A percentile compares a stretch with the other conserved stretches of the same genome.
These are phyloP conservation scores for Talaromyces atroroseus DNA, from an alignment of 2,329 filamentous ascomycete species.

Conservation along the genomic window DNA sequence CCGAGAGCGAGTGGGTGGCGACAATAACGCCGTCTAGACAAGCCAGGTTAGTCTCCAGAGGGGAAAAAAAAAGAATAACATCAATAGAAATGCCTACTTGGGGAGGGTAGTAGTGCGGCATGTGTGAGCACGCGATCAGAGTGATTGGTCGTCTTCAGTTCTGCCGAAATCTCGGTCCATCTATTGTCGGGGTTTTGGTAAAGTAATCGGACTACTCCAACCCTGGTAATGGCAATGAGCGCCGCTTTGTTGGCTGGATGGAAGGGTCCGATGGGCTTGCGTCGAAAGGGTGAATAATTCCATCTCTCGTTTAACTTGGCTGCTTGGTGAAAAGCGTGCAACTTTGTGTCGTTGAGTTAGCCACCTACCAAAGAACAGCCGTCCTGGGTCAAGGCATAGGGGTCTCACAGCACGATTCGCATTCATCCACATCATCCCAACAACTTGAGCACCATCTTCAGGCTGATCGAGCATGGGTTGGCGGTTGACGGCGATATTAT, in stretches of 20 bases:
- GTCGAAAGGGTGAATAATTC: slow-evolving; percentile 62
- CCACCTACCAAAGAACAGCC: background rate
- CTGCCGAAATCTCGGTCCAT: slow-evolving; percentile 66
- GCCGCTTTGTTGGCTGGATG: slow-evolving; percentile 65
- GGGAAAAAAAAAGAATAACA: background rate
- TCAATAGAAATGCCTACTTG: slow-evolving; percentile 46
- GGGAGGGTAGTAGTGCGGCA: slow-evolving; percentile 68
- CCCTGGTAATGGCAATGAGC: slow-evolving; percentile 69
- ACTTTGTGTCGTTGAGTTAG: slow-evolving; percentile 22
- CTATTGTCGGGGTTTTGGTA: slow-evolving; percentile 69
- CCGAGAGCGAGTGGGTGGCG: slow-evolving; percentile 49
- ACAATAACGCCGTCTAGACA: slow-evolving; percentile 29
- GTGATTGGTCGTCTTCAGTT: slow-evolving; percentile 66
- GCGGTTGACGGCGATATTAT: slow-evolving; percentile 60
- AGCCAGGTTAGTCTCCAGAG: background rate
- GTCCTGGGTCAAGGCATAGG: background rate
- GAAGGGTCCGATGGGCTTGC: slow-evolving; percentile 63
- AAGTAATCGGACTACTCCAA: slow-evolving; percentile 67
- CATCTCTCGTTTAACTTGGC: slow-evolving; percentile 60
- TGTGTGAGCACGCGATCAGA: slow-evolving; percentile 75
- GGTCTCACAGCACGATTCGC: slow-evolving; percentile 46
- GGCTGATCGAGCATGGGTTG: slow-evolving; percentile 62
- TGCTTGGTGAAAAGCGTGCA: slow-evolving; percentile 52
- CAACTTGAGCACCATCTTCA: slow-evolving; percentile 70
- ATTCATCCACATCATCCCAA: slow-evolving; percentile 80